Base-by-base conservation (phyloP, 1,139 yeast species). In the Saccharomyces hybrid region DNA sequence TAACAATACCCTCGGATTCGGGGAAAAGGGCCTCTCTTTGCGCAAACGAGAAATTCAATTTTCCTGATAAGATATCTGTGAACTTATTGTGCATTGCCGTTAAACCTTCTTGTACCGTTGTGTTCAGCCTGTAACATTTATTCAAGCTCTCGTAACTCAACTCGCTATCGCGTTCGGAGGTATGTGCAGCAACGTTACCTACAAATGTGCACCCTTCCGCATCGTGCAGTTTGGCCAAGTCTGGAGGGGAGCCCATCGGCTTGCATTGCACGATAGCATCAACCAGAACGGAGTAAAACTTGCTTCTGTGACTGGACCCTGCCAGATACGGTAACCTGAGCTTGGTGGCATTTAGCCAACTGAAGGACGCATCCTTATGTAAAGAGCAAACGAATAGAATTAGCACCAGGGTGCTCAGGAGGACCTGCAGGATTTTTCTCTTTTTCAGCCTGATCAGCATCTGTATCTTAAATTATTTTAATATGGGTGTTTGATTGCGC, bases 1-100 rank as follows among this genome's bases (percentile, higher is more conserved):
- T 79, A 3, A 82, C 84, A 49, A 81, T 80, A 44, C 88, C 87
- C 57, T 76, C 62, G 11, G 44, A 38, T 5, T 9, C 44, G 13
- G 44, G 8, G 25, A 38, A 38, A 38, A 38, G 44, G 4, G 25
- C 44, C 13, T 38, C 44, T 38, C 25, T 38, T 38, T 38, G 44
- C 5, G 44, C 7, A 6, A 9, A 3, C 6, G 44, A 38, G 13
- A 16, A 38, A 38, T 38, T 38, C 25, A 38, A 4, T 19, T 16
- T 38, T 11, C 26, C 26, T 16, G 25, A 38, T 38, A 38, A 38
- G 25, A 13, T 16, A 5, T 38, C 44, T 5, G 44, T 16, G 9
- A 38, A 38, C 44, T 9, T 9, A 38, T 9, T 38, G 19, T 38
- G 44, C 44, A 38, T 13, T 9, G 8, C 44, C 13, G 6, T 7